phyloP scores from a whole-genome alignment of 2,329 filamentous ascomycete genomes.

The Claviceps arundinis region DNA sequence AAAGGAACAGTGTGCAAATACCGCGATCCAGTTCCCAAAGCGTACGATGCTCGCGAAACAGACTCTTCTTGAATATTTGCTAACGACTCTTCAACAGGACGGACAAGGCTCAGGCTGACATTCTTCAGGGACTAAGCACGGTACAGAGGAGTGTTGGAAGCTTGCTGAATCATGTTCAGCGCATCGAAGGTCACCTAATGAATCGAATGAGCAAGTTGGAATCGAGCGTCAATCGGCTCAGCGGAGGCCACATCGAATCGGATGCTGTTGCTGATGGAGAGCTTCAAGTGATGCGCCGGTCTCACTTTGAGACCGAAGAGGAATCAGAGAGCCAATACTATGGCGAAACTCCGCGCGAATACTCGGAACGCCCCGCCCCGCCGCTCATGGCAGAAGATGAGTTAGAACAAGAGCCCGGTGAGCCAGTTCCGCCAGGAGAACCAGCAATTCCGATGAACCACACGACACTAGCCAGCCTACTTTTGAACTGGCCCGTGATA shows the following conservation, averaged over 20 bases:
- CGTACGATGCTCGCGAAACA: constrained; percentile 38
- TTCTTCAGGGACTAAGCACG: constrained; percentile 39
- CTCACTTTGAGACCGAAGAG: constrained; percentile 6
- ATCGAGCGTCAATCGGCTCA: constrained; percentile 8
- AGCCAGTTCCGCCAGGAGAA: constrained; percentile 41
- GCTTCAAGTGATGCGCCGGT: constrained; percentile 12
- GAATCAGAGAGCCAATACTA: constrained; percentile 10
- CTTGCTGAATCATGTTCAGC: constrained; percentile 24
- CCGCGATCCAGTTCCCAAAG: constrained; percentile 79
- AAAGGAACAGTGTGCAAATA: constrained; percentile 77
- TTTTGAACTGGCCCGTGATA: constrained; percentile 63
- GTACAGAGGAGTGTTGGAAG: constrained; percentile 25
- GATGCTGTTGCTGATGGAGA: constrained; percentile 20
- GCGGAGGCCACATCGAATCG: constrained; percentile 11
- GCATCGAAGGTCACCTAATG: constrained; percentile 28
- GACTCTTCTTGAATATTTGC: background rate
- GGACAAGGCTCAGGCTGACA: constrained; percentile 48
- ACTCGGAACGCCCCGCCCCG: constrained; percentile 15
- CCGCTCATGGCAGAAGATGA: constrained; percentile 30
- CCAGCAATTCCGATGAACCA: constrained; percentile 73
- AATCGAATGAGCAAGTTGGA: constrained; percentile 23
- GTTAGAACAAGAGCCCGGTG: constrained; percentile 36
- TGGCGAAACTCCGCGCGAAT: constrained; percentile 14
- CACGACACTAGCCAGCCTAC: constrained; percentile 74
- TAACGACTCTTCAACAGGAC: constrained; percentile 24